phyloP scores from a whole-genome alignment of 176 grass and related monocot genomes.

The Microstegium vimineum region DNA sequence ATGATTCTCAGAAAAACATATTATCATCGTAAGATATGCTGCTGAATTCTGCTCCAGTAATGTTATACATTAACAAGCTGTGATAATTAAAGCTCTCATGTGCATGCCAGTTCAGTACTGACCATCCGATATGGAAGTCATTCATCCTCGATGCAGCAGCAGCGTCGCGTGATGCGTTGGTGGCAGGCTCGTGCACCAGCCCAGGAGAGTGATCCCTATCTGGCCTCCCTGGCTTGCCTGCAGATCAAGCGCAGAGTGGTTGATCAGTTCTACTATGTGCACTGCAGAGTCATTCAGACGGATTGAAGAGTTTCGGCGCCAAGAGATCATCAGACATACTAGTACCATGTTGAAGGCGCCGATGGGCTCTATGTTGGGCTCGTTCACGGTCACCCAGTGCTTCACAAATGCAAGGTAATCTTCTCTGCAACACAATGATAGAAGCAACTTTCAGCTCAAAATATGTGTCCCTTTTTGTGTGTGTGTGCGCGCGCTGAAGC shows the following conservation, averaged over 20 bases:
- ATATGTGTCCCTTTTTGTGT: no score
- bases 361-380: slow-evolving; percentile 64
- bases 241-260: no score
- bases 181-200: slow-evolving; percentile 56
- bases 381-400: slow-evolving; percentile 65
- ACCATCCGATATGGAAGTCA: slow-evolving; percentile 87
- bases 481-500: neutral
- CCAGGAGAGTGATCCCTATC: slow-evolving; percentile 64
- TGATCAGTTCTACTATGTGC: no score
- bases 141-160: slow-evolving; percentile 58
- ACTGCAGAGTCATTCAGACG: no score
- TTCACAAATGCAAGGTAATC: slow-evolving; percentile 71
- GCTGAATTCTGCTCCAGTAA: neutral
- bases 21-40: no score
- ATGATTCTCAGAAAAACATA: no score
- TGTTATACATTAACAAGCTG: neutral
- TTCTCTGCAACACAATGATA: slow-evolving; percentile 41
- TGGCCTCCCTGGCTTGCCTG: slow-evolving; percentile 61
- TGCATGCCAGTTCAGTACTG: neutral
- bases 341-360: slow-evolving; percentile 31
- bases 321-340: no score
- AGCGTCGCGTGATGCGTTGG: slow-evolving; percentile 28
- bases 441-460: neutral
- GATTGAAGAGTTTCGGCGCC: no score
- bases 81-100: neutral